phyloP scores from a whole-genome alignment of 2,329 filamentous ascomycete genomes.

The Esteya vermicola region DNA sequence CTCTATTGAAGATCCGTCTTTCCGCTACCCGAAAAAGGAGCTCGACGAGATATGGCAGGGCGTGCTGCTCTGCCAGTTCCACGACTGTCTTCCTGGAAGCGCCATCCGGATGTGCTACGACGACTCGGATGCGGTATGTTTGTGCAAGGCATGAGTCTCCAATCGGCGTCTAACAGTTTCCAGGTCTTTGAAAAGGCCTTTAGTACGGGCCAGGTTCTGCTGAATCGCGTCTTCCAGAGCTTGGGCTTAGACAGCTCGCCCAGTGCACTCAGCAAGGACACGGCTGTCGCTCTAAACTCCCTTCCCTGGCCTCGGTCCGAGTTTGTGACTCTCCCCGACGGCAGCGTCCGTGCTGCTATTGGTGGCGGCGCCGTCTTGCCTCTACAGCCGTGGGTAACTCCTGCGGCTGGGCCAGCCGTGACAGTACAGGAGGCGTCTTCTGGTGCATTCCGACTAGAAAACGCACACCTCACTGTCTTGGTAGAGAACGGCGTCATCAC shows the following conservation, averaged over 20 bases:
- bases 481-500: constrained; percentile 66
- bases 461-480: constrained; percentile 59
- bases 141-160: too few relatives aligned
- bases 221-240: constrained; percentile 53
- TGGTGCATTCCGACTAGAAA: constrained; percentile 65
- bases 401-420: constrained; percentile 30
- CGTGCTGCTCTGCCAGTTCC: constrained; percentile 87
- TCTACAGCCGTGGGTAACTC: constrained; percentile 32
- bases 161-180: too few relatives aligned
- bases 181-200: constrained; percentile 74
- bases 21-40: constrained; percentile 87
- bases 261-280: constrained; percentile 18
- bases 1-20: constrained; percentile 51
- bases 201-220: constrained; percentile 55
- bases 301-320: constrained; percentile 74
- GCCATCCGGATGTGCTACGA: constrained; percentile 97
- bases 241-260: too few relatives aligned
- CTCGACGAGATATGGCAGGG: constrained; percentile 94
- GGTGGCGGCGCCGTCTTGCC: constrained; percentile 38
- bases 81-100: constrained; percentile 90
- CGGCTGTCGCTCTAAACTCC: constrained; percentile 57
- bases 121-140: constrained; percentile 67
- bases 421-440: constrained; percentile 33
- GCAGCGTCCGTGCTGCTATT: constrained; percentile 37
- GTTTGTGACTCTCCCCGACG: constrained; percentile 49